phyloP scores from a whole-genome alignment of 2,329 filamentous ascomycete species.

The Trichoderma polysporum region DNA sequence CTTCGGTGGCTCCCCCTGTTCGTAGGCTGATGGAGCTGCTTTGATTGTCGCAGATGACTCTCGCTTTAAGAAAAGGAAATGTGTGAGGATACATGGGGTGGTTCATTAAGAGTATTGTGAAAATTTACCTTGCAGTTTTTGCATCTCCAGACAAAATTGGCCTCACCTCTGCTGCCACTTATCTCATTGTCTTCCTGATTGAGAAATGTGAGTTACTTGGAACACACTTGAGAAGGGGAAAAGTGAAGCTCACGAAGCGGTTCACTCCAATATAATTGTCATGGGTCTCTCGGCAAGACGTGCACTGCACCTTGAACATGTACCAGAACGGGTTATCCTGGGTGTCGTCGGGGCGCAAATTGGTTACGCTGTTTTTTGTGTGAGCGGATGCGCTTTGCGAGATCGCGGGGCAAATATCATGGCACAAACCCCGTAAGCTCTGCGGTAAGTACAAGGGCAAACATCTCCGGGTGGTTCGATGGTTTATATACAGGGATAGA shows the following conservation, averaged over 20 bases:
- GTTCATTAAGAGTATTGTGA: neutral
- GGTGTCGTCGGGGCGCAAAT: constrained; percentile 81
- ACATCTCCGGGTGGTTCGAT: constrained; percentile 49
- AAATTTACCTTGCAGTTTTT: constrained; percentile 84
- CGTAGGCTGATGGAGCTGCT: constrained; percentile 68
- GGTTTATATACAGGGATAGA: neutral
- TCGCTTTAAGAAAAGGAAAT: constrained; percentile 50
- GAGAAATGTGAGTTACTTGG: constrained; percentile 17
- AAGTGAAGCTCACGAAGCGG: constrained; percentile 68
- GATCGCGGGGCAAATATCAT: constrained; percentile 9
- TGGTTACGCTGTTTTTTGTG: constrained; percentile 68
- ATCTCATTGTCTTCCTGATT: constrained; percentile 84
- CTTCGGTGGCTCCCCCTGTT: constrained; percentile 69
- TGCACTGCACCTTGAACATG: constrained; percentile 97
- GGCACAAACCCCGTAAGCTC: constrained; percentile 64
- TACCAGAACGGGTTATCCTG: constrained; percentile 87
- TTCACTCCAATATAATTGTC: constrained; percentile 82
- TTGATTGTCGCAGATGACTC: constrained; percentile 86
- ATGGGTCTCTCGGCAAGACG: constrained; percentile 91
- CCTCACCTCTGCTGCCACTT: constrained; percentile 89
- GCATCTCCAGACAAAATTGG: constrained; percentile 99
- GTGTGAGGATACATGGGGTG: neutral
- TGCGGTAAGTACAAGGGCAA: constrained; percentile 64
- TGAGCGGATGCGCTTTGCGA: neutral
- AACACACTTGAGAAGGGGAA: neutral